Evolutionary conservation across 495 filamentous ascomycete genomes (phyloP).

Genomic region (Lichina pygmaea): DNA sequence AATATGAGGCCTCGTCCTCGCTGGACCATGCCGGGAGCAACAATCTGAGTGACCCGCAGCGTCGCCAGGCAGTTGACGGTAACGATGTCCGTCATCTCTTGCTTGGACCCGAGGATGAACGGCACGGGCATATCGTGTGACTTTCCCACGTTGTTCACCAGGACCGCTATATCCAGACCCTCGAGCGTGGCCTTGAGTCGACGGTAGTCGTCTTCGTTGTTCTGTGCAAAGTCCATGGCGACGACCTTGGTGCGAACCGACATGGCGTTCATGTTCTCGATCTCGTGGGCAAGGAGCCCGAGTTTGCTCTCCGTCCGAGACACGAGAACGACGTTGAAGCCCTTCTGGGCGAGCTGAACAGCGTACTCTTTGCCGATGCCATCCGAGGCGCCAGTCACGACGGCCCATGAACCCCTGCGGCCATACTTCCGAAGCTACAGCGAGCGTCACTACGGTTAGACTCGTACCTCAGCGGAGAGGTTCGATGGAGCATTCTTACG

Average conservation of each 20-base stretch:
- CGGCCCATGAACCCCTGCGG: conserved; percentile 74
- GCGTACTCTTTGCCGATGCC: conserved; percentile 95
- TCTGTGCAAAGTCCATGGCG: conserved; percentile 74
- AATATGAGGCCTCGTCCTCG: conserved; percentile 72
- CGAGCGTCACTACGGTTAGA: too few relatives aligned
- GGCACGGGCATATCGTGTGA: conserved; percentile 79
- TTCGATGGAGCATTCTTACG: neutral
- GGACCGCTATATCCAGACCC: conserved; percentile 54
- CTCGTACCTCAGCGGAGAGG: neutral
- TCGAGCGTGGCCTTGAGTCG: conserved; percentile 35
- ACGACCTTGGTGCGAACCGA: conserved; percentile 44
- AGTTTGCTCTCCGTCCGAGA: conserved; percentile 87
- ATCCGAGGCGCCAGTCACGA: conserved; percentile 89
- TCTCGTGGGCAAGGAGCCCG: conserved; percentile 42
- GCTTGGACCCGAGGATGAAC: conserved; percentile 48
- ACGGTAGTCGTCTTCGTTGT: conserved; percentile 50
- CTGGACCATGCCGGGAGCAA: conserved; percentile 61
- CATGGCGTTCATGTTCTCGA: conserved; percentile 31
- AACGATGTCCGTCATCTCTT: conserved; percentile 72
- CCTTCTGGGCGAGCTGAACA: conserved; percentile 63
- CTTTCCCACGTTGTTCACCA: conserved; percentile 94
- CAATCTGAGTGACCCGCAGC: conserved; percentile 55
- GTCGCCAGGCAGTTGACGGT: conserved; percentile 84
- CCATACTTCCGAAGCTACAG: conserved; percentile 68
- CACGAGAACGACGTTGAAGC: conserved; percentile 80